A percentile compares a stretch with the other conserved stretches of the same genome.
phyloP scores from a whole-genome alignment of 495 filamentous ascomycete genomes.

The Daldinia caldariorum region DNA sequence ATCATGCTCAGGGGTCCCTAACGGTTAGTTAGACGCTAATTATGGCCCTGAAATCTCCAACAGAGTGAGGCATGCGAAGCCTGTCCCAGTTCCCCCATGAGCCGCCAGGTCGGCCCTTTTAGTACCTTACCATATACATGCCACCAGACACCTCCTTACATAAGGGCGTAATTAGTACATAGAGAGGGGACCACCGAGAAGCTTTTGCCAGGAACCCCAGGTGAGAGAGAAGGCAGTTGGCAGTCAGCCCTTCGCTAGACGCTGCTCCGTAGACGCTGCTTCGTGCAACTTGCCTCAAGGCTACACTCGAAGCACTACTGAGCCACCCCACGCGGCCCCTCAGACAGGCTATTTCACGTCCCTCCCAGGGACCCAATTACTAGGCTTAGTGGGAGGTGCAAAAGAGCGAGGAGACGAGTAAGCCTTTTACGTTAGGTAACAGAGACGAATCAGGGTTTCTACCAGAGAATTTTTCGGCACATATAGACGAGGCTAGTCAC shows the following conservation, averaged over 20 bases:
- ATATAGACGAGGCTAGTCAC: conserved; percentile 5
- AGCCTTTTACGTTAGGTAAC: background rate
- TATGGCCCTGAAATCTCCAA: conserved; percentile 16
- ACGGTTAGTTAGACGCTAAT: conserved; percentile 5
- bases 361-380: background rate
- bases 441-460: background rate
- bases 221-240: background rate
- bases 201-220: background rate
- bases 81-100: conserved; percentile 1
- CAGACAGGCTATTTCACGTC: background rate
- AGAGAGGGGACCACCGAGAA: background rate
- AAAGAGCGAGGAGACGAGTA: background rate
- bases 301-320: background rate
- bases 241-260: background rate
- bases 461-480: background rate
- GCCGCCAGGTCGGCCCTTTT: conserved; percentile 9
- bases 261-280: background rate
- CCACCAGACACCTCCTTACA: conserved; percentile 5
- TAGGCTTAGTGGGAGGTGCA: background rate
- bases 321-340: conserved; percentile 3
- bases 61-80: background rate
- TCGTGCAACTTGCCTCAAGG: background rate
- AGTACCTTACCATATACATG: conserved; percentile 6
- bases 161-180: background rate
- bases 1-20: conserved; percentile 17